Base-by-base conservation (phyloP, 2,329 filamentous ascomycete species). In the Colletotrichum sp. region DNA sequence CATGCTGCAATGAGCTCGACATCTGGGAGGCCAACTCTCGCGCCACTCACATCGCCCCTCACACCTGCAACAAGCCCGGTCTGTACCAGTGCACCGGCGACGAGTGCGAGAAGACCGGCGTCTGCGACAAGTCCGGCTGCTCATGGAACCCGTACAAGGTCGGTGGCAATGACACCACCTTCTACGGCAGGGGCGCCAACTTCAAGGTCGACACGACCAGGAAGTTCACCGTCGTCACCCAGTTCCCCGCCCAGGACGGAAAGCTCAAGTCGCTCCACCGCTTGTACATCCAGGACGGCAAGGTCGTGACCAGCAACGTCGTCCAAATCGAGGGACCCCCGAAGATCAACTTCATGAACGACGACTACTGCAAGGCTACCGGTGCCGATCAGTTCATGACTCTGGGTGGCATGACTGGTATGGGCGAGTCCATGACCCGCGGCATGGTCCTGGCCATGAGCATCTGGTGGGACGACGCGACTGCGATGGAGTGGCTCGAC, bases 1-100 rank as follows among this genome's bases (percentile, higher is more conserved):
- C 92, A 52, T 94, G 92, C 88, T 94, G 92, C 83, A 85, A 89
- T 59, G 93, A 94, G 84, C 92, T 94, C 89, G 92, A 94, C 75
- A 88, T 93, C 81, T 92, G 91, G 90, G 92, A 93, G 82, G 90
- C 91, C 73, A 93, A 93, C 85, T 87, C 86, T 68, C 86, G 90
- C 77, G 89, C 91, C 9, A 88, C 87, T 22, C 90, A 91, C 34
- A 87, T 89, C 78, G 93, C 92, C 3, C 90, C 91, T 22, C 91
- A 93, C 82, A 86, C 89, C 22, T 93, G 92, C 85, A 86, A 84
- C 77, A 82, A 83, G 39, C 80, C 83, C 12, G 88, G 87, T 69
- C 85, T 82, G 5, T 81, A 80, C 77, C 71, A 78, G 66, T 92
- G 90, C 85, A 74, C 72, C 8, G 80, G 76, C 16, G 80, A 76